These are phyloP conservation scores for Dryadomyces sulphureus DNA, from an alignment of 2,329 filamentous ascomycete species.

Conservation along the genomic window DNA sequence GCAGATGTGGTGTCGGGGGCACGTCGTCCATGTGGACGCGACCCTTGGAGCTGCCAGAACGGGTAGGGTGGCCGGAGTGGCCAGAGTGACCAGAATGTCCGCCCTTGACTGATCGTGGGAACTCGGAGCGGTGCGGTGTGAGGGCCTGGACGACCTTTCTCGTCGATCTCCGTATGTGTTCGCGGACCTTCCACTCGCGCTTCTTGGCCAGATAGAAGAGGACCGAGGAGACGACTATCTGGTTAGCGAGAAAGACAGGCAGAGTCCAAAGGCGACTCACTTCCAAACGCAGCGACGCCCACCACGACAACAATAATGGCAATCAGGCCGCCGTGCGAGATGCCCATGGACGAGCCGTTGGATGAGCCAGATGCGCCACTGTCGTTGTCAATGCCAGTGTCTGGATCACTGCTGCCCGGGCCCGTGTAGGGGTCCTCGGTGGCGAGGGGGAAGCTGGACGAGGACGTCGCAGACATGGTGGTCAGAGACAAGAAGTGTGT, in stretches of 20 bases:
- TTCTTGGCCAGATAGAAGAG: constrained; percentile 75
- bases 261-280: constrained; percentile 26
- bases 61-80: too few relatives aligned
- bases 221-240: constrained; percentile 43
- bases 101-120: constrained; percentile 42
- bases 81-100: constrained; percentile 14
- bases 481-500: background rate
- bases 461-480: constrained; percentile 25
- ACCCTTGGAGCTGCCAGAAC: constrained; percentile 19
- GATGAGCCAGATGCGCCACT: constrained; percentile 52
- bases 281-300: constrained; percentile 50
- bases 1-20: constrained; percentile 41
- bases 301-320: constrained; percentile 63
- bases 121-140: constrained; percentile 46
- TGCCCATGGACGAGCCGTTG: constrained; percentile 40
- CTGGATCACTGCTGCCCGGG: constrained; percentile 15
- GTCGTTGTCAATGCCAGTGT: constrained; percentile 29
- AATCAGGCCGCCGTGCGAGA: constrained; percentile 56
- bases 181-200: constrained; percentile 65
- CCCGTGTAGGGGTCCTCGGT: constrained; percentile 23
- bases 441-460: constrained; percentile 25
- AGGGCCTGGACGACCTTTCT: constrained; percentile 45
- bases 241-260: background rate
- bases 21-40: constrained; percentile 39
- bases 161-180: constrained; percentile 55